Percentiles rank a stretch among this genome's conserved stretches.
phyloP scores from a whole-genome alignment of 805 yeast species.

The Diddensiella santjacobensis region DNA sequence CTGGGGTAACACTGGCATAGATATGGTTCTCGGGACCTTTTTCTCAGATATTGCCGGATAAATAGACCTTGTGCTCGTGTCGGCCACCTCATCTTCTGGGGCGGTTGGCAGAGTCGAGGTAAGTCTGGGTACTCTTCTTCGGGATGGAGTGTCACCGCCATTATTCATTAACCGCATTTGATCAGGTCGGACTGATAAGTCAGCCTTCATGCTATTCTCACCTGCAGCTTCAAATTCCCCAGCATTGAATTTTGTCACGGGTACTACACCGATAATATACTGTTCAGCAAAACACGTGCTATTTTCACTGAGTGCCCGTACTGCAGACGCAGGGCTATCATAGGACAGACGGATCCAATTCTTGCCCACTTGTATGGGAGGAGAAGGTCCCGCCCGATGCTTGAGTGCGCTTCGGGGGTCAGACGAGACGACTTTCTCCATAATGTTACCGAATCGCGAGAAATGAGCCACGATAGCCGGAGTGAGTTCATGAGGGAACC shows the following conservation, averaged over 20 bases:
- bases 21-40: conserved; percentile 18
- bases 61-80: background rate
- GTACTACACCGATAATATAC: conserved; percentile 59
- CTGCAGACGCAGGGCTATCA: conserved; percentile 67
- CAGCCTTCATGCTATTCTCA: conserved; percentile 14
- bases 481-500: conserved; percentile 78
- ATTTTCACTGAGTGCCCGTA: conserved; percentile 81
- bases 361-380: conserved; percentile 77
- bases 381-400: conserved; percentile 17
- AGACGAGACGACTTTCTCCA: conserved; percentile 45
- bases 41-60: background rate
- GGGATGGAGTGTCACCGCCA: conserved; percentile 4
- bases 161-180: background rate
- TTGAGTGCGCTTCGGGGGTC: conserved; percentile 11
- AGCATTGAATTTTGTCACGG: conserved; percentile 44
- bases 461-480: conserved; percentile 66
- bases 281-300: conserved; percentile 67
- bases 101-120: background rate
- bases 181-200: conserved; percentile 7
- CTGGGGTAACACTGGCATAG: conserved; percentile 21
- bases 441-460: conserved; percentile 70
- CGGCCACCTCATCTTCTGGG: background rate
- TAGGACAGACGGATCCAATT: conserved; percentile 92
- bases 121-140: background rate
- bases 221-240: conserved; percentile 12